Percentiles rank a stretch among this genome's conserved stretches.
Evolutionary conservation across 2,329 filamentous ascomycete species (phyloP).

Genomic region (Aureobasidium pullulans): DNA sequence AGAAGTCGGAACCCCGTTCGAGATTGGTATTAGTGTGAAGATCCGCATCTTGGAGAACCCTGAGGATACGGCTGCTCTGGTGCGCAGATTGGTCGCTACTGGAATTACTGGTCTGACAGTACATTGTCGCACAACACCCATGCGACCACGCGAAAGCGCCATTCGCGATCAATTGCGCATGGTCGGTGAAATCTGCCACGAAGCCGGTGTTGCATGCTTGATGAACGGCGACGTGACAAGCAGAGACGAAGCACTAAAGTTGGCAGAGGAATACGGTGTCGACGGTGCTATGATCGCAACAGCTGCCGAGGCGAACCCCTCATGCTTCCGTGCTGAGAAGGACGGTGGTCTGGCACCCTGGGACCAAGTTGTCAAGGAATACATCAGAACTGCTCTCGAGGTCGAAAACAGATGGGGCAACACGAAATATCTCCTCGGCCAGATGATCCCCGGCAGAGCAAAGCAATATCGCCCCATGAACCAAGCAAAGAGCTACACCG

Average conservation of each 20-base stretch:
- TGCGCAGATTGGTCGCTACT: constrained; percentile 70
- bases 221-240: constrained; percentile 90
- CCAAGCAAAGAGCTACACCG: constrained; percentile 61
- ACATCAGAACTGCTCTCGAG: constrained; percentile 64
- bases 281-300: constrained; percentile 98
- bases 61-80: constrained; percentile 67
- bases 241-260: constrained; percentile 61
- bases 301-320: constrained; percentile 82
- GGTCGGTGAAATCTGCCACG: constrained; percentile 71
- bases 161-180: constrained; percentile 80
- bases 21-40: constrained; percentile 95
- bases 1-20: constrained; percentile 66
- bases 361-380: constrained; percentile 69
- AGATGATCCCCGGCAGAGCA: constrained; percentile 77
- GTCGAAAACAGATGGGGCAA: constrained; percentile 85
- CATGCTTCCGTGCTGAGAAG: constrained; percentile 65
- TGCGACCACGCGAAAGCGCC: constrained; percentile 83
- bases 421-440: constrained; percentile 81
- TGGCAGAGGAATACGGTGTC: constrained; percentile 73
- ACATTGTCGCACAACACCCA: constrained; percentile 92
- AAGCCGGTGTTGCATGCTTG: constrained; percentile 81
- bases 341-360: constrained; percentile 67
- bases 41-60: constrained; percentile 78
- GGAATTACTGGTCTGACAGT: constrained; percentile 90
- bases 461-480: constrained; percentile 56